Conservation (phyloP, 1,139 yeast genomes). For the Magnusiomyces tetraspermus region DNA sequence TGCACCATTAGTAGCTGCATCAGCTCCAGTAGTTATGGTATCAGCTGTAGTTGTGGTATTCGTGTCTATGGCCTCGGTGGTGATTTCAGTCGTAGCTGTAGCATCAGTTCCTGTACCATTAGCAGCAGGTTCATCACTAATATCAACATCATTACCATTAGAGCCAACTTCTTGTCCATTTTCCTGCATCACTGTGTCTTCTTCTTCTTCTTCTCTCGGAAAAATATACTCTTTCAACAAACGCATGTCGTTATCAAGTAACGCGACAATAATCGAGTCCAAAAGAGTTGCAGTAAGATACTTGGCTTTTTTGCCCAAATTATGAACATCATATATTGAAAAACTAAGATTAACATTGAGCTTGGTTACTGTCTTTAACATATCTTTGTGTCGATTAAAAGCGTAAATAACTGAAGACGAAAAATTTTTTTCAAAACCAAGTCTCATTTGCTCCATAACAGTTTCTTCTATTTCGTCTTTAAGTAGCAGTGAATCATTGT, state of each 20-base stretch:
- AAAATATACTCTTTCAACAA: background rate
- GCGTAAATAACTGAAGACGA: too few species aligned
- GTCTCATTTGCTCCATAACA: too few species aligned
- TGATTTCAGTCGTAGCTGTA: background rate
- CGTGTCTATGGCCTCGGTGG: background rate
- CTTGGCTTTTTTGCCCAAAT: background rate
- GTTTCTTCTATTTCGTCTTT: too few species aligned
- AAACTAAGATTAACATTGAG: background rate
- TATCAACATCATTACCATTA: background rate
- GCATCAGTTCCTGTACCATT: too few species aligned
- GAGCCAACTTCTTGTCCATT: background rate
- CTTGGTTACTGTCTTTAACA: too few species aligned
- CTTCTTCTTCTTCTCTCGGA: background rate
- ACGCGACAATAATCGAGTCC: background rate
- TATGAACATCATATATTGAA: background rate
- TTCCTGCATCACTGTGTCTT: background rate
- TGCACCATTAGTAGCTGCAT: too few species aligned
- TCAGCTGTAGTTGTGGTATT: too few species aligned
- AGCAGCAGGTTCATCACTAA: background rate
- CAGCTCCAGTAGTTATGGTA: too few species aligned
- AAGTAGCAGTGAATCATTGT: too few species aligned
- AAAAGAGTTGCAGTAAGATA: too few species aligned
- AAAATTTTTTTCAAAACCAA: too few species aligned
- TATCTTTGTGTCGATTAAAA: too few species aligned
- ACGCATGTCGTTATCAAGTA: background rate